A percentile compares a stretch with the other conserved stretches of the same genome.
These are phyloP conservation scores for Carnegiea gigantea DNA, from an alignment of 179 eudicot species.

Conservation along the genomic window DNA sequence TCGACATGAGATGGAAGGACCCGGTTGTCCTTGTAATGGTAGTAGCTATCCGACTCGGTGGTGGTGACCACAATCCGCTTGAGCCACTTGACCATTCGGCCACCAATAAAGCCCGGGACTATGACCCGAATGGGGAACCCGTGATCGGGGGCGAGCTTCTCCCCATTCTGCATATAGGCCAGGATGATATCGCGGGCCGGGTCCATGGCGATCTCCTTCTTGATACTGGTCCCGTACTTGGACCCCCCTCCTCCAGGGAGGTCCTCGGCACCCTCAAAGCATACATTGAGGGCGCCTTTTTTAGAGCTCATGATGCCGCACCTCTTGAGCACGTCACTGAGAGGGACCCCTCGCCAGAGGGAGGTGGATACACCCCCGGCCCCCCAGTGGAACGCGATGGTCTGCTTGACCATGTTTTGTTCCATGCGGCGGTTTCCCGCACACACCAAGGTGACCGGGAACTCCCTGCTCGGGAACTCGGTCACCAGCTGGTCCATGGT, in stretches of 20 bases:
- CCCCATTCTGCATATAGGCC: conserved; percentile 92
- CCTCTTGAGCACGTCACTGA: conserved; percentile 50
- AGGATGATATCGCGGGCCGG: conserved; percentile 69
- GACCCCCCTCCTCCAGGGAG: conserved; percentile 94
- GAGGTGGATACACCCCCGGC: conserved; percentile 72
- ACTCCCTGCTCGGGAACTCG: conserved; percentile 57
- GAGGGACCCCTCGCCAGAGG: conserved; percentile 81
- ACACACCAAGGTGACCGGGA: conserved; percentile 79
- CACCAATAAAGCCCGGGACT: conserved; percentile 88
- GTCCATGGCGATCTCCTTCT: conserved; percentile 71
- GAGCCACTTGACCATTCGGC: conserved; percentile 92
- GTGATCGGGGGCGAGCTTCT: conserved; percentile 62
- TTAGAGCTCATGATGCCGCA: conserved; percentile 56
- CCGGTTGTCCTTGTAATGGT: conserved; percentile 75
- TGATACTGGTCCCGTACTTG: conserved; percentile 76
- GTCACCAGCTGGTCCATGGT: conserved; percentile 63
- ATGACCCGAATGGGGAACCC: conserved; percentile 79
- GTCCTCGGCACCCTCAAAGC: conserved; percentile 93
- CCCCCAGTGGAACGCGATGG: conserved; percentile 94
- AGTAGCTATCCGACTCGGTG: conserved; percentile 63
- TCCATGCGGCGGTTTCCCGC: conserved; percentile 93
- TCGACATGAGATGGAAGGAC: conserved; percentile 93
- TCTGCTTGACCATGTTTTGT: conserved; percentile 80
- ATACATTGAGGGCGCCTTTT: conserved; percentile 66
- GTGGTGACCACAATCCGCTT: conserved; percentile 75